Evolutionary conservation across 2,329 filamentous ascomycete species (phyloP), one percentile per base, ranked within the genome.

Genomic region (Didymella sp.): DNA sequence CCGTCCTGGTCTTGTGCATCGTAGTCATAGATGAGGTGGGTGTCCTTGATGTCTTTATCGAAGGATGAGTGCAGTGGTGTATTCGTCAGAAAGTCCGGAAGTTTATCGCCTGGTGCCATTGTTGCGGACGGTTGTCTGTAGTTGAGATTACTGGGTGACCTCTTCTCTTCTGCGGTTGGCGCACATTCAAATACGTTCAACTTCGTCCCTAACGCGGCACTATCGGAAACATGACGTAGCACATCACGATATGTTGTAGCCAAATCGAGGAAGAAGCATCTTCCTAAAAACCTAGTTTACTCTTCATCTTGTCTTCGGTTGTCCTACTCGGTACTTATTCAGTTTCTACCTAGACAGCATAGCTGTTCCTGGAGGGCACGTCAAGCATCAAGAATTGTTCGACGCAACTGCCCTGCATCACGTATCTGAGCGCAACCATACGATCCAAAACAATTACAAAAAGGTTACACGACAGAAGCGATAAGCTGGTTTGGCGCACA

Each of bases 21-120:
- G 61, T 86, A 85, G 61, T 86, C 83, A 68, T 87, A 86, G 50
- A 86, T 76, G 1, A 86, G 74, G 59, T 86, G 83, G 2, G 80
- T 78, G 62, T 86, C 77, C 40, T 76, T 76, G 31, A 86, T 78
- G 58, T 86, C 84, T 31, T 77, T 69, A 38, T 84, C 76, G 60
- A 84, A 84, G 21, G 75, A 62, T 21, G 62, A 51, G 49, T 69
- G 58, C 6, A 72, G 64, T 7, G 58, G 43, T 12, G 71, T 69
- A 51, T 73, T 72, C 17, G 71, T 70, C 33, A 69, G 41, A 41
- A 66, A 70, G 28, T 69, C 66, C 30, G 64, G 68, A 13, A 67
- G 61, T 1, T 55, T 62, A 9, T 68, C 66, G 40, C 67, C 66
- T 43, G 63, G 66, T 15, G 64, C 66, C 67, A 70, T 69, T 42